phyloP scores from a whole-genome alignment of 1,139 yeast genomes.

The Oligophagozyma castellii region DNA sequence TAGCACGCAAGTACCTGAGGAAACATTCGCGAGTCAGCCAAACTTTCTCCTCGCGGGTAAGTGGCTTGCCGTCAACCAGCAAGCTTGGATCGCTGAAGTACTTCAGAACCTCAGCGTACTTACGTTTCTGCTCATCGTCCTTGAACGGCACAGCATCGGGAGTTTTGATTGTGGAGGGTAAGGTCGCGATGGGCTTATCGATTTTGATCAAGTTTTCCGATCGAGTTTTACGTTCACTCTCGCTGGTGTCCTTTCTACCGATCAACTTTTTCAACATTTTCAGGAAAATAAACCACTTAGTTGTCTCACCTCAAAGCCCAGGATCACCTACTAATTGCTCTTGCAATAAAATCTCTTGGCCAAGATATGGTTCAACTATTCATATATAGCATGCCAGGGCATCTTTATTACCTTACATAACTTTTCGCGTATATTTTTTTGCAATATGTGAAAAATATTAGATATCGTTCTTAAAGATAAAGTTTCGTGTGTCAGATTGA shows the following conservation, averaged over 20 bases:
- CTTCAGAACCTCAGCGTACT: conserved; percentile 43
- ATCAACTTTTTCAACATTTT: conserved; percentile 14
- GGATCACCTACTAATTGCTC: no score
- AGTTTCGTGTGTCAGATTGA: no score
- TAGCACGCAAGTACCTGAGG: conserved; percentile 74
- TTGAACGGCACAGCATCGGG: conserved; percentile 39
- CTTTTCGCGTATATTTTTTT: no score
- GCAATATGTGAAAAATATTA: no score
- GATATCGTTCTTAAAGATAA: no score
- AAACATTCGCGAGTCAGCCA: conserved; percentile 90
- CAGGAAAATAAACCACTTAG: no score
- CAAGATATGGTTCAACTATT: no score
- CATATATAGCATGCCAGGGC: no score
- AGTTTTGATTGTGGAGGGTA: conserved; percentile 35
- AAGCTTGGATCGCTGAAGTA: conserved; percentile 42
- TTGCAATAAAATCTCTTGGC: no score
- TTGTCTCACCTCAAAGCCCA: no score
- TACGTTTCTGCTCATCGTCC: conserved; percentile 35
- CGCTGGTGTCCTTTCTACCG: conserved; percentile 21
- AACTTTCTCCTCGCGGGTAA: conserved; percentile 55
- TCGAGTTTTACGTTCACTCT: conserved; percentile 6
- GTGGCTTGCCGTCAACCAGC: conserved; percentile 24
- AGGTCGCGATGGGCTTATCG: conserved; percentile 37
- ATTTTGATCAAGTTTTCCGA: conserved; percentile 19
- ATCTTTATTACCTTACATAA: no score